Evolutionary conservation across 73 alveolate species (phyloP), one percentile per base, ranked within the genome.

Genomic region (Paraurostyla sp.): DNA sequence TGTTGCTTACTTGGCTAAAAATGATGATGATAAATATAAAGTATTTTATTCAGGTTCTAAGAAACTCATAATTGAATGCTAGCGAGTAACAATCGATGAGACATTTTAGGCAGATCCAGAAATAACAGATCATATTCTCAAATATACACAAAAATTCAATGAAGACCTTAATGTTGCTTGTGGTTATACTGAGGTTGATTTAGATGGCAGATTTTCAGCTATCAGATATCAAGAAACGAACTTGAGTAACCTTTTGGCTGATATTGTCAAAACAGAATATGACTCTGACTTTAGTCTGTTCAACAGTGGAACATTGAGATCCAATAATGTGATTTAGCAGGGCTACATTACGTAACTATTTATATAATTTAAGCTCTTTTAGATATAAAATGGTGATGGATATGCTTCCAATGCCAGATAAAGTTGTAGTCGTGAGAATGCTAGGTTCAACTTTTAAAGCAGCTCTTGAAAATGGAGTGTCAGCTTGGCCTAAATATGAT

Each of bases 271-370:
- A 54, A 60, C 57, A 25, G 96, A 89, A 65, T 76, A 57, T 36
- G 76, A 85, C 22, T 40, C 94, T 35, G 98, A 95, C 69, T 68
- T 94, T 15, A 87, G 93, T 27, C 15, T 95, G 45, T 45, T 90
- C 23, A 95, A 95, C 59, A 68, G 95, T 58, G 98, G 98, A 25
- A 92, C 97, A 23, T 63, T 80, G 22, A 71, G 98, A 71, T 85
- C 97, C 4, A 96, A 95, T 76, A 56, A 80, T 22, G 58, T 73
- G 22, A 30, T 95, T 40, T 51, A 73, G 11, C 80, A 87, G 36
- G 98, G 98, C 0, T 81, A 59, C 30, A 58, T 92, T 20, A 95
- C 88, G 75, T 81, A 81, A 78, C 9, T 69, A 13, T 29, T 2
- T 27, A n/a, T 54, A 4, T 54, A 25, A 54, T 35, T n/a, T 11